These are phyloP conservation scores for Knoxdaviesia proteae DNA, from an alignment of 2,329 filamentous ascomycete species.

Conservation along the genomic window DNA sequence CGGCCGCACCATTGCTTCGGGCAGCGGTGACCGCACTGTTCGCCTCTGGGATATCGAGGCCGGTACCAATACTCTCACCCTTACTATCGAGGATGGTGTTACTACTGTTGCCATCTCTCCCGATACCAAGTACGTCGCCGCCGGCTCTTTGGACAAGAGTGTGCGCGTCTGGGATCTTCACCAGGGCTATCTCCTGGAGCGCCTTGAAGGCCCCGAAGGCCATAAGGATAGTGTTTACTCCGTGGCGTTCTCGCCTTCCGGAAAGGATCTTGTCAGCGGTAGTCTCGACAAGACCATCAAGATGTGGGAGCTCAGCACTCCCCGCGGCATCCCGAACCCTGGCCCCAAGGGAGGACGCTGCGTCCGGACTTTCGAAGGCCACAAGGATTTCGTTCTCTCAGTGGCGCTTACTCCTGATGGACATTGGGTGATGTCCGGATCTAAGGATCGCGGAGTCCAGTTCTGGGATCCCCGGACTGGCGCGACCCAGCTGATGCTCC, in stretches of 20 bases:
- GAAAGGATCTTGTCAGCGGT: constrained; percentile 80
- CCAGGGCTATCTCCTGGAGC: constrained; percentile 69
- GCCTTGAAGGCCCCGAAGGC: constrained; percentile 77
- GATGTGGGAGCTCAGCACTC: constrained; percentile 84
- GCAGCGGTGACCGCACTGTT: constrained; percentile 84
- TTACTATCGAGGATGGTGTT: constrained; percentile 90
- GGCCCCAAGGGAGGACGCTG: constrained; percentile 75
- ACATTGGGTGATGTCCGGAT: constrained; percentile 89
- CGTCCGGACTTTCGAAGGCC: constrained; percentile 90
- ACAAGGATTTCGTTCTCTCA: constrained; percentile 90
- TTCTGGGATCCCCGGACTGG: constrained; percentile 96
- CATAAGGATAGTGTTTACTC: constrained; percentile 96
- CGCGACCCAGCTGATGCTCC: constrained; percentile 90
- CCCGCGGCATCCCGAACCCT: constrained; percentile 43
- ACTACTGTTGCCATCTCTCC: constrained; percentile 95
- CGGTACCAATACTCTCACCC: constrained; percentile 59
- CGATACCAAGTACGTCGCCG: constrained; percentile 82
- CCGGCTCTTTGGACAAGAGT: constrained; percentile 90
- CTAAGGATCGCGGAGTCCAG: constrained; percentile 91
- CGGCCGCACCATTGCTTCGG: constrained; percentile 83
- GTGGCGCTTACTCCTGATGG: constrained; percentile 89
- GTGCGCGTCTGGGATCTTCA: constrained; percentile 92
- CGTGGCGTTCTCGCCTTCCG: constrained; percentile 86
- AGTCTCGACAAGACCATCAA: constrained; percentile 97
- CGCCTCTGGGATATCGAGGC: constrained; percentile 90